Conservation (phyloP, 495 filamentous ascomycete species). For the Aspergillus campestris region DNA sequence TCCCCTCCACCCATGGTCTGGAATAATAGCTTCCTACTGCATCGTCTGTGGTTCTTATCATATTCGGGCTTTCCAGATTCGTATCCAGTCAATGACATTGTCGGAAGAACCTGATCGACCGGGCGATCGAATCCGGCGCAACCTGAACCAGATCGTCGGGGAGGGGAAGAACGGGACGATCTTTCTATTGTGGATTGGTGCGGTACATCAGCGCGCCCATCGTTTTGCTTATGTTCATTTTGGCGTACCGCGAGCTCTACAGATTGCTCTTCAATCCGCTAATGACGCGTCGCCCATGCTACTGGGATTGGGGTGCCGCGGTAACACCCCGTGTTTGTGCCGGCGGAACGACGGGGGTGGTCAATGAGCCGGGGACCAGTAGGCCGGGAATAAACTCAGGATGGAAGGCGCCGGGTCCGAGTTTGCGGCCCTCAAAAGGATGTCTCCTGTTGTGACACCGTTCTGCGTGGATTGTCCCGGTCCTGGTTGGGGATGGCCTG, state of each 20-base stretch:
- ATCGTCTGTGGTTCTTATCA: constrained; percentile 16
- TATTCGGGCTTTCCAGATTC: constrained; percentile 10
- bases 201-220: constrained; percentile 32
- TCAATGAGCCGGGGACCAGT: too few relatives aligned
- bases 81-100: background rate
- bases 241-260: constrained; percentile 32
- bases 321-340: constrained; percentile 30
- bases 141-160: constrained; percentile 15
- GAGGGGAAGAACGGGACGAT: constrained; percentile 31
- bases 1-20: constrained; percentile 20
- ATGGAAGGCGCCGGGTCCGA: too few relatives aligned
- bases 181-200: constrained; percentile 23
- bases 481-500: too few relatives aligned
- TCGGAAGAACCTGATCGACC: background rate
- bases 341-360: constrained; percentile 10
- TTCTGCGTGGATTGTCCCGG: too few relatives aligned
- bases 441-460: too few relatives aligned
- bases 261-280: constrained; percentile 28
- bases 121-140: constrained; percentile 20
- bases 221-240: constrained; percentile 32
- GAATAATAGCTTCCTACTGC: constrained; percentile 14
- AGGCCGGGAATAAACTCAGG: too few relatives aligned
- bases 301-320: constrained; percentile 26
- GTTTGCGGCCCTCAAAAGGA: too few relatives aligned
- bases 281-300: constrained; percentile 22